Evolutionary conservation across 1,284 basidiomycete species (phyloP), one percentile per base, ranked within the genome.

Genomic region (Moesziomyces parantarcticus): DNA sequence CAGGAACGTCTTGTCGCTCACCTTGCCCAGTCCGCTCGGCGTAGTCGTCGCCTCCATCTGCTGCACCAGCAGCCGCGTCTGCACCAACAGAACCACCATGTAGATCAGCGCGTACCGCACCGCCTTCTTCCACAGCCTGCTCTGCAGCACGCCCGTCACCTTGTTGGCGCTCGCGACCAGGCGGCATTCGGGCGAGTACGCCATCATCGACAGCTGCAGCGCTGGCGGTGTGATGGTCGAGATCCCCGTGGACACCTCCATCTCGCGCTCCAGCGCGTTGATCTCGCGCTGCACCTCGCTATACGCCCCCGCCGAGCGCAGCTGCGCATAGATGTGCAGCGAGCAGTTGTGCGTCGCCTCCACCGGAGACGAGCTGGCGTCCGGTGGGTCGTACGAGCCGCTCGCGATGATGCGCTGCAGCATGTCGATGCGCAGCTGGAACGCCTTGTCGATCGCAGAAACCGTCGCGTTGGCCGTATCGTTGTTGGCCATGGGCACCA

Each of bases 21-120:
- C 57, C 39, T 79, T 78, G 0, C 64, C 68, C 18, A 78, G 59
- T 13, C 78, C 77, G 18, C 65, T 67, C 1, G 80, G 80, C 5
- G 77, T 80, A 5, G 59, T 63, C 7, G 76, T 71, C 23, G 60
- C 72, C 49, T 84, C 78, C 75, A 85, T 81, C 71, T 85, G 84
- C 34, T 79, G 53, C 2, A 84, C 82, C 9, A 83, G 59, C 3
- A 83, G 46, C 25, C 67, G 47, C 3, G 80, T 65, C 34, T 84
- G 71, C 7, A 76, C 10, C 7, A 69, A 52, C 49, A 82, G 73
- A 1, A 79, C 58, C 21, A 77, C 1, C 4, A 75, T 76, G 26
- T 82, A 74, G 42, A 79, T 22, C 29, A 77, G 55, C 21, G 76
- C 82, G 44, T 80, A 84, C 40, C 58, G 51, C 25, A 75, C 56